Percentiles rank a stretch among this genome's conserved stretches.
phyloP scores from a whole-genome alignment of 768 basidiomycete species.

The Trichaptum fuscoviolaceum region DNA sequence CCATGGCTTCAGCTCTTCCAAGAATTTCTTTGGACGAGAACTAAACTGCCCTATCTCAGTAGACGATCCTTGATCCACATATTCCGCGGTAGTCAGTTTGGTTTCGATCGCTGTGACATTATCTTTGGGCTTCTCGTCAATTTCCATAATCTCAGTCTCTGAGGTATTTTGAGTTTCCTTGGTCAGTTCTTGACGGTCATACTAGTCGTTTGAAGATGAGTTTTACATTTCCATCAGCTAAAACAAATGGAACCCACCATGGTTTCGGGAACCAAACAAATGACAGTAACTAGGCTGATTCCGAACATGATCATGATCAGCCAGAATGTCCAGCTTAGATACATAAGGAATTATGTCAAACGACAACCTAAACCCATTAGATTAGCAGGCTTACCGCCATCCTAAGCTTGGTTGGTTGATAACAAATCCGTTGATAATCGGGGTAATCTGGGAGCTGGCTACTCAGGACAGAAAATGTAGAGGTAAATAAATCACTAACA shows the following conservation, averaged over 20 bases:
- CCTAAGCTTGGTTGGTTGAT: background rate
- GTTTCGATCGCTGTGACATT: background rate
- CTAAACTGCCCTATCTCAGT: background rate
- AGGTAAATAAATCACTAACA: background rate
- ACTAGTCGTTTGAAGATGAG: background rate
- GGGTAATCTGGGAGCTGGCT: background rate
- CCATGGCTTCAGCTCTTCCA: slow-evolving; percentile 6
- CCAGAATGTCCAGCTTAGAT: slow-evolving; percentile 14
- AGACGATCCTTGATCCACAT: background rate
- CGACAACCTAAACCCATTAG: background rate
- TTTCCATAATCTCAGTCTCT: background rate
- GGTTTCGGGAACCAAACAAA: slow-evolving; percentile 15
- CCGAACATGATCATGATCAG: slow-evolving; percentile 12
- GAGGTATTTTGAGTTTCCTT: background rate
- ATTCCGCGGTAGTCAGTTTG: background rate
- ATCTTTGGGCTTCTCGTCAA: background rate
- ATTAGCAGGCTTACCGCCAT: background rate
- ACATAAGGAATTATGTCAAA: background rate
- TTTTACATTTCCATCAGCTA: background rate
- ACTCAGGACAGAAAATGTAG: background rate
- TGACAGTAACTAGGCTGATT: slow-evolving; percentile 6
- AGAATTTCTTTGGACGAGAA: slow-evolving; percentile 5
- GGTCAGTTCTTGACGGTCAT: background rate
- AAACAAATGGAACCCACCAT: background rate
- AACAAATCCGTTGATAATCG: background rate